A percentile compares a stretch with the other conserved stretches of the same genome.
Evolutionary conservation across 1,284 basidiomycete species (phyloP).

Genomic region (Ustilago vetiveriae): DNA sequence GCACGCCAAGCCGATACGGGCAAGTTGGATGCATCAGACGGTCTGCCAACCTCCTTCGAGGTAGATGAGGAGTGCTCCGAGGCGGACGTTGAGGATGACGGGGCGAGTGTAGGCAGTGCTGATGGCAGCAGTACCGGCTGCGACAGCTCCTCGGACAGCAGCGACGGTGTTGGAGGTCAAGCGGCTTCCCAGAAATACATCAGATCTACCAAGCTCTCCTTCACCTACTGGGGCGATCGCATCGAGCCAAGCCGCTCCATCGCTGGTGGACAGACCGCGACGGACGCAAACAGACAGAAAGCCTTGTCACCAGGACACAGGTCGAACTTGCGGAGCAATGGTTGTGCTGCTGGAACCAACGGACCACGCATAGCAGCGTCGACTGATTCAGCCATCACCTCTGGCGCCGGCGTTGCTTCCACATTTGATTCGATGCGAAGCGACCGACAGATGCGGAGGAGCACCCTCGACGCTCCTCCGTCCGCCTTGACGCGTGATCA

Average conservation of each 20-base stretch:
- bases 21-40: conserved; percentile 14
- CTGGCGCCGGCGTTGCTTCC: neutral
- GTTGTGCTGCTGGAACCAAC: neutral
- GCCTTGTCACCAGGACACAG: neutral
- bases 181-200: conserved; percentile 47
- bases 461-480: neutral
- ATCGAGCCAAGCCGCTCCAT: conserved; percentile 43
- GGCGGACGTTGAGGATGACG: conserved; percentile 15
- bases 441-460: conserved; percentile 10
- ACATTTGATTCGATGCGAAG: conserved; percentile 1
- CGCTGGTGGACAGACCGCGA: conserved; percentile 6
- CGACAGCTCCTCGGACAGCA: conserved; percentile 31
- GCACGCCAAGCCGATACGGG: conserved; percentile 2
- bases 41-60: conserved; percentile 42
- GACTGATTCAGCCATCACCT: conserved; percentile 5
- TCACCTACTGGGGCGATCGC: conserved; percentile 57
- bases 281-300: neutral
- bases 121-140: conserved; percentile 16
- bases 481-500: neutral
- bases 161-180: conserved; percentile 42
- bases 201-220: conserved; percentile 55
- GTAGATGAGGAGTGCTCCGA: conserved; percentile 35
- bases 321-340: neutral
- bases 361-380: conserved; percentile 6
- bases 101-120: conserved; percentile 33